phyloP scores from a whole-genome alignment of 179 eudicot species.

The Sideroxylon spinosum region DNA sequence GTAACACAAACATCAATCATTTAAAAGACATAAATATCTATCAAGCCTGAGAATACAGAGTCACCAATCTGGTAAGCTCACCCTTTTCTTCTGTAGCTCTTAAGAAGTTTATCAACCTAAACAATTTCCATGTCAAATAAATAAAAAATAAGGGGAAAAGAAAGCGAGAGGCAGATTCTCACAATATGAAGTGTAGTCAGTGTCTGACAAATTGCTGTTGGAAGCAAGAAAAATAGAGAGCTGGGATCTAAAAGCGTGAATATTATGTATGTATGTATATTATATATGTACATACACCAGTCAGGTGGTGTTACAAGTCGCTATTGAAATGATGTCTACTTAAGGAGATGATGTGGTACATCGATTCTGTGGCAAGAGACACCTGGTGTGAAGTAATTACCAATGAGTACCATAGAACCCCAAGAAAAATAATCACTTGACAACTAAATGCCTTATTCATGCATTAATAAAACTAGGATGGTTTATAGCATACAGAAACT shows the following conservation, averaged over 20 bases:
- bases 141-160: not conserved
- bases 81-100: conserved; percentile 97
- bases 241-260: not conserved
- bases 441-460: too few relatives aligned
- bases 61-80: conserved; percentile 93
- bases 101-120: conserved; percentile 59
- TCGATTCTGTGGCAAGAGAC: too few relatives aligned
- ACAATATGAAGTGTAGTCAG: not conserved
- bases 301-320: too few relatives aligned
- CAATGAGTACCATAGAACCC: too few relatives aligned
- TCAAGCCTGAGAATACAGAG: conserved; percentile 18
- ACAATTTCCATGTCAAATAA: conserved; percentile 1
- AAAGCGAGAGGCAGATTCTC: not conserved
- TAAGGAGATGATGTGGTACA: too few relatives aligned
- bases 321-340: too few relatives aligned
- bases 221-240: not conserved
- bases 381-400: too few relatives aligned
- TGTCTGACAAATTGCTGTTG: conserved; percentile 5
- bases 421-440: too few relatives aligned
- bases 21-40: not conserved
- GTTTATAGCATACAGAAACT: not conserved
- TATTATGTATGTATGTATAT: too few relatives aligned
- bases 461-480: too few relatives aligned
- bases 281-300: too few relatives aligned
- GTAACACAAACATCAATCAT: not conserved